phyloP scores from a whole-genome alignment of 2,329 filamentous ascomycete species.

The Alternaria postmessia region DNA sequence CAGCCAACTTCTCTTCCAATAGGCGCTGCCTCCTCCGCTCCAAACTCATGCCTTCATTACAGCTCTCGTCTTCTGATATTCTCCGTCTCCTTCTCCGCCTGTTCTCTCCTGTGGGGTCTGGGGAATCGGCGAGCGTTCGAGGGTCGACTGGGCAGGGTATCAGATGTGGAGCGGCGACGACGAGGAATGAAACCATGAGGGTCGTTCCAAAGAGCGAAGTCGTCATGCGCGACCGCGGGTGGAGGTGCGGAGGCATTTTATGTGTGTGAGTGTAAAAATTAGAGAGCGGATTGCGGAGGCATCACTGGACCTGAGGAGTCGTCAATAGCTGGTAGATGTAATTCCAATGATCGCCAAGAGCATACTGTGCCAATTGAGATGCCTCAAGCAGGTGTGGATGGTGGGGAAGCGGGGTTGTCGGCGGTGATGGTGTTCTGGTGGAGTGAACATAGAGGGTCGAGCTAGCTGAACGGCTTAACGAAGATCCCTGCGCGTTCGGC shows the following conservation, averaged over 20 bases:
- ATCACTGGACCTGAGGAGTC: conserved; percentile 34
- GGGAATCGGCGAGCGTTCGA: conserved; percentile 76
- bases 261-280: conserved; percentile 22
- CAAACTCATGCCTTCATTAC: conserved; percentile 33
- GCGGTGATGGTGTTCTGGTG: conserved; percentile 40
- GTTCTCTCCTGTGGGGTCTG: conserved; percentile 41
- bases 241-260: conserved; percentile 81
- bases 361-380: conserved; percentile 45
- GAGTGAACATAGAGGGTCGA: conserved; percentile 19
- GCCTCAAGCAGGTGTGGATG: conserved; percentile 28
- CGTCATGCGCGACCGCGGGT: conserved; percentile 92
- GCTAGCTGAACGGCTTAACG: conserved; percentile 16
- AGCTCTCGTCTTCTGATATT: conserved; percentile 34
- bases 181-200: conserved; percentile 85
- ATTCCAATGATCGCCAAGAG: neutral
- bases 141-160: conserved; percentile 87
- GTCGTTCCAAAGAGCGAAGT: conserved; percentile 96
- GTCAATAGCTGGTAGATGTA: conserved; percentile 21
- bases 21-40: conserved; percentile 23
- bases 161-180: conserved; percentile 88
- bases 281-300: conserved; percentile 33
- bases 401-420: conserved; percentile 23
- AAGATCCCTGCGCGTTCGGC: conserved; percentile 20
- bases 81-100: conserved; percentile 54
- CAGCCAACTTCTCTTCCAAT: conserved; percentile 33